Evolutionary conservation across 768 basidiomycete species (phyloP), one percentile per base, ranked within the genome.

Genomic region (Termitomyces sp.): DNA sequence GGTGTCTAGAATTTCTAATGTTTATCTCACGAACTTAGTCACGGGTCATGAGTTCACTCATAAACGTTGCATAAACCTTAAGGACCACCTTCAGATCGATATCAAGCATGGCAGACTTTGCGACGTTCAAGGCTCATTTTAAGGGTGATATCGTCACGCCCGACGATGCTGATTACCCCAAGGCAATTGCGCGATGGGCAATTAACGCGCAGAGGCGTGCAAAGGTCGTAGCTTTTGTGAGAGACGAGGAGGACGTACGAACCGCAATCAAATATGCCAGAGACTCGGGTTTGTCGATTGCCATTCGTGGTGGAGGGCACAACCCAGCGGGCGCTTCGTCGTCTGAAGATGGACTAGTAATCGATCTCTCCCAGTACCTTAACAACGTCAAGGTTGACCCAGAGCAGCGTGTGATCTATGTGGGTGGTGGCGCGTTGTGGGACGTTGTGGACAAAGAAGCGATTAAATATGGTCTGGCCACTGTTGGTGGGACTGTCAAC

Each of bases 391-490:
- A 58, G 9, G 67, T 76, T 53, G 72, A 78, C 38, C 60, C 71
- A 7, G 72, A 69, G 24, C 62, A 65, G 57, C 68, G 65, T 57
- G 58, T 70, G 24, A 72, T 64, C 18, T 65, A 70, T 42, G 70
- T 77, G 8, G 75, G 74, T 4, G 78, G 77, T 16, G 78, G 78
- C 4, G 69, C 75, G 2, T 52, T 71, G 12, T 77, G 77, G 75
- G 65, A 59, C 8, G 63, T 66, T 12, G 75, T 79, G 30, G 77
- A 79, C 45, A 66, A 68, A 30, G 70, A 64, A 10, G 68, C 74
- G 6, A 71, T 73, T 9, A 54, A 70, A 56, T 61, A 77, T 36
- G 75, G 77, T 4, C 59, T 77, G 16, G 77, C 75, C 0, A 70
- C 72, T 4, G 73, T 77, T 8, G 74, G 63, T 16, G 74, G 73